A percentile compares a stretch with the other conserved stretches of the same genome.
These are phyloP conservation scores for Candolleomyces efflorescens DNA, from an alignment of 768 basidiomycete genomes.

Conservation along the genomic window DNA sequence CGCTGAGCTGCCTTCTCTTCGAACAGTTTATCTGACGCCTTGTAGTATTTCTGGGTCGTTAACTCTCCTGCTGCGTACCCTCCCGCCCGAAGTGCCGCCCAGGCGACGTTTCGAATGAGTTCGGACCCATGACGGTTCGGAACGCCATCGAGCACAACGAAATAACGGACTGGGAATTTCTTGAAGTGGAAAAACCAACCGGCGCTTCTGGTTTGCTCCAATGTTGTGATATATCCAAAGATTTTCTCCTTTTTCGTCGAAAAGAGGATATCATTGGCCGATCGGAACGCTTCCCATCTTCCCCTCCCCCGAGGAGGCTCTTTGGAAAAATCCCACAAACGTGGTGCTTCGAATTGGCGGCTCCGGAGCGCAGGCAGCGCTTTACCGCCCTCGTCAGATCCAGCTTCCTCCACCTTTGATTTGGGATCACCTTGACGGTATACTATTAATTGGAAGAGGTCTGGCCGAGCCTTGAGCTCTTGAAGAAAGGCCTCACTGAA, in stretches of 20 bases:
- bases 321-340: background rate
- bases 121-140: background rate
- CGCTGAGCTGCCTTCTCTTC: too few species aligned
- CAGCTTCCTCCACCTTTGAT: background rate
- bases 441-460: background rate
- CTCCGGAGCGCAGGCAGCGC: background rate
- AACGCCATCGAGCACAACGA: background rate
- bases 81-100: background rate
- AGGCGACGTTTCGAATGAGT: background rate
- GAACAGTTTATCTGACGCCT: too few species aligned
- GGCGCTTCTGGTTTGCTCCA: background rate
- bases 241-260: background rate
- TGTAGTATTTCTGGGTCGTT: background rate
- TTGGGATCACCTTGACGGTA: background rate
- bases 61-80: background rate
- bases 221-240: background rate
- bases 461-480: background rate
- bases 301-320: background rate
- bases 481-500: background rate
- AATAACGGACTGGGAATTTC: background rate
- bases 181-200: background rate
- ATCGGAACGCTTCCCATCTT: background rate
- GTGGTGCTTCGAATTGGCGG: background rate
- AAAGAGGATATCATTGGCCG: background rate
- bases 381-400: background rate